Base-by-base conservation (phyloP, 768 basidiomycete genomes). In the Pleurotus eryngii region DNA sequence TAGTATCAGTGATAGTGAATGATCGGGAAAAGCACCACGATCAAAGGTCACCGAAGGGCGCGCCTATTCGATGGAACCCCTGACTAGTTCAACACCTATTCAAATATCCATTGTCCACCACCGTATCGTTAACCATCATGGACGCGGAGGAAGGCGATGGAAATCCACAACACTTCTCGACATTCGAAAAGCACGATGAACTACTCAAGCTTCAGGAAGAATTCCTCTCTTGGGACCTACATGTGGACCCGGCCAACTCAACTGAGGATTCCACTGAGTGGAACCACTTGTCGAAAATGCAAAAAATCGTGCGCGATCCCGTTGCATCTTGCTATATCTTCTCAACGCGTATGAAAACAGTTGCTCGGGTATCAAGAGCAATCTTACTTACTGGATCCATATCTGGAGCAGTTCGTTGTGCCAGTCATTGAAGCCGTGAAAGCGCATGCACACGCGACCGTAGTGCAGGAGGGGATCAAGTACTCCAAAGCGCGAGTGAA, bases 371-470 rank as follows among this genome's bases (percentile, higher is more conserved):
- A 96, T 66, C 95, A 96, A 68, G 95, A 98, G 60, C 92, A 96
- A 63, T 80, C 95, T 2, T 92, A 94, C 69, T 81, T 99, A 3
- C 78, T 98, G 11, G 97, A 99, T 69, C 95, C 96, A 38, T 87
- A 81, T 63, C 79, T 99, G 17, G 91, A 95, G 65, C 68, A 75
- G 30, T 82, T 99, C 56, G 82, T 97, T 8, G 70, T 76, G 1
- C 95, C 95, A 0, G 83, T 88, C 1, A 84, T 94, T 35, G 79
- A 85, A 30, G 68, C 71, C 26, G 70, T 96, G 42, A 87, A 86
- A 66, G 61, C 64, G 6, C 80, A 83, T 61, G 81, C 85, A 9
- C 79, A 74, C 60, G 62, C 63, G 14, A 73, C 74, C 54, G 70
- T 75, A 22, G 63, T 61, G n/a, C 61, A 71, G 59, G 67, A 62